Evolutionary conservation across 148 eudicot genomes (phyloP), one percentile per base, ranked within the genome.

Genomic region (Drosera capensis): DNA sequence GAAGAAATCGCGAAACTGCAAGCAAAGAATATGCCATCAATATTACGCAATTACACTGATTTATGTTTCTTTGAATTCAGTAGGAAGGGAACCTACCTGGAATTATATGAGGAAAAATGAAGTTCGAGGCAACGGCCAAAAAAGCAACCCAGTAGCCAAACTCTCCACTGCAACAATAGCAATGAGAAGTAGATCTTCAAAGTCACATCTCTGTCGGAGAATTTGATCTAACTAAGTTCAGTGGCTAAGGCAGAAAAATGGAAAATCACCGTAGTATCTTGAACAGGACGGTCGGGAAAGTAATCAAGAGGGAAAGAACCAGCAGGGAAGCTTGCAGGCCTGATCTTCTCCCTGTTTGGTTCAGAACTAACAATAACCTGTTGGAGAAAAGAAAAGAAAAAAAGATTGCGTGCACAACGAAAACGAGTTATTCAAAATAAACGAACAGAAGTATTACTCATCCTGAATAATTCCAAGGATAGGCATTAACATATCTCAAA

Each of bases 141-240:
- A 66, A 46, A 35, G 71, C 71, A 35, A 73, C 51, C 79, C 79
- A 73, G 44, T 63, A 39, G 14, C 79, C 79, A 43, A 73, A 65
- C 30, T 68, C 68, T 21, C 71, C 74, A 55, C 79, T 73, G 68
- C 62, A 68, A 58, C 59, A 48, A 12, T n/a, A n/a, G n/a, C n/a
- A n/a, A 53, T 20, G 43, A 46, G 53, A 47, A 61, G 40, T 55
- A 21, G 29, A 50, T 23, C 20, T 49, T 50, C 25, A n/a, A n/a
- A 50, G 43, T 36, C 3, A 37, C 22, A 22, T 50, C 9, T n/a
- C 8, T 2, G 3, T 7, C 20, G 1, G 22, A 36, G 11, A 2
- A 5, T 20, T 29, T 41, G 20, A 30, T 20, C 2, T 4, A 16
- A n/a, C 13, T 1, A 30, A 30, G 17, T 20, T 17, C 14, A 31